Percentiles rank a stretch among this genome's conserved stretches.
These are phyloP conservation scores for Metarhizium humberi DNA, from an alignment of 2,329 filamentous ascomycete species.

Conservation along the genomic window DNA sequence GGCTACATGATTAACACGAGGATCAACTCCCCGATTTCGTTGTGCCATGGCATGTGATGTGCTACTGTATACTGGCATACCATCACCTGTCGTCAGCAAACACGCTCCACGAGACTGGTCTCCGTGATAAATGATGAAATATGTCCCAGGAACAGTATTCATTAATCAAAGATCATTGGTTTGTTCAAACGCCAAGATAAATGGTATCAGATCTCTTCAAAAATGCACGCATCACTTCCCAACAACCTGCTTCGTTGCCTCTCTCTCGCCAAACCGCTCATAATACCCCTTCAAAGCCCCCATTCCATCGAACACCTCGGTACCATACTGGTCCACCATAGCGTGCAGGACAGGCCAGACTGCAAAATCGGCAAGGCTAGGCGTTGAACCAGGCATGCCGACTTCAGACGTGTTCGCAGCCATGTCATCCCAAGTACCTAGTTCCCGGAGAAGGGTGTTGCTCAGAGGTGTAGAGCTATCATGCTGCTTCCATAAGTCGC, in stretches of 20 bases:
- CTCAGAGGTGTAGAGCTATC: background rate
- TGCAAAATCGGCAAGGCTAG: conserved; percentile 37
- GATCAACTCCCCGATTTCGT: conserved; percentile 5
- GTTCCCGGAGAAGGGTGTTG: conserved; percentile 19
- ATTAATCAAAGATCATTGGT: background rate
- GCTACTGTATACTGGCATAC: no score
- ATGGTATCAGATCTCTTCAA: background rate
- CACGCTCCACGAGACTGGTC: no score
- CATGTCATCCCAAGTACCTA: conserved; percentile 32
- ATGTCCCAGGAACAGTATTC: no score
- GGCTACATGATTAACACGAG: conserved; percentile 2
- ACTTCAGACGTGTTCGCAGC: conserved; percentile 7
- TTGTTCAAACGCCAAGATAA: background rate
- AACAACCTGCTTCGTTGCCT: conserved; percentile 15
- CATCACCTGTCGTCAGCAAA: no score
- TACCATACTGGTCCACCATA: conserved; percentile 26
- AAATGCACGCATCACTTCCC: conserved; percentile 3
- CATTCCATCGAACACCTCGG: conserved; percentile 20
- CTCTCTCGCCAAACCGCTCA: conserved; percentile 14
- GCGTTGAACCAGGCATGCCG: background rate
- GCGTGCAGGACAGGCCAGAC: conserved; percentile 46
- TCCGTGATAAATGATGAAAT: no score
- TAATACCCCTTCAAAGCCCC: conserved; percentile 29
- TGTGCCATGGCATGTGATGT: background rate
- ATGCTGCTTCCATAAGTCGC: conserved; percentile 13